Percentiles rank a stretch among this genome's conserved stretches.
phyloP scores from a whole-genome alignment of 306 rosid genomes.

The Corylus heterophylla region DNA sequence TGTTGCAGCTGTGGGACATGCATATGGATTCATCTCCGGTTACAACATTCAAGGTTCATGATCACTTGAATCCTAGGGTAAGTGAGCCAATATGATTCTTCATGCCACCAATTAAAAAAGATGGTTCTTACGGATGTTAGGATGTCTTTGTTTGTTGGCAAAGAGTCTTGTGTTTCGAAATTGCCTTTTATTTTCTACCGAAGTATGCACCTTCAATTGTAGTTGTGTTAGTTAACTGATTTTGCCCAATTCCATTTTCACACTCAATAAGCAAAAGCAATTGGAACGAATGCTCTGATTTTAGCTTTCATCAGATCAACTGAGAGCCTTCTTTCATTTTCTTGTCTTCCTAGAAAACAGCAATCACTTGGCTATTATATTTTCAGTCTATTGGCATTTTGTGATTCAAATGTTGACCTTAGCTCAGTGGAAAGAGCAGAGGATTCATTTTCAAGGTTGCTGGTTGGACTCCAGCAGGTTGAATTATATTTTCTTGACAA shows the following conservation, averaged over 20 bases:
- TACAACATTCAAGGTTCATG: conserved; percentile 58
- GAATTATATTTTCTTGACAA: not conserved
- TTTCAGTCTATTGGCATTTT: conserved; percentile 2
- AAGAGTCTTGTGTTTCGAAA: not conserved
- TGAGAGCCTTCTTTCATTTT: not conserved
- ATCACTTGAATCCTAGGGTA: conserved; percentile 67
- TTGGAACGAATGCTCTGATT: not conserved
- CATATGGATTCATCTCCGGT: conserved; percentile 69
- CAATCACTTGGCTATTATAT: not conserved
- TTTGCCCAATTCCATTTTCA: not conserved
- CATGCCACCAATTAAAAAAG: not conserved
- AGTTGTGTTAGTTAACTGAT: not conserved
- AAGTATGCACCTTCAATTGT: not conserved
- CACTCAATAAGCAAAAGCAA: not conserved
- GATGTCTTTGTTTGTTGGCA: not conserved
- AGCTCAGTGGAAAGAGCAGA: conserved; percentile 19
- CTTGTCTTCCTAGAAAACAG: not conserved
- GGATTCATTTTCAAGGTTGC: conserved; percentile 7
- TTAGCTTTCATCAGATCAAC: not conserved
- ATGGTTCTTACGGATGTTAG: not conserved
- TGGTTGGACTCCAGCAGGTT: conserved; percentile 13
- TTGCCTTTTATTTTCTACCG: not conserved
- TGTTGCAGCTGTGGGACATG: conserved; percentile 68
- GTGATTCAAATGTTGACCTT: conserved; percentile 7
- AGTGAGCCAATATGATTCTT: not conserved